Evolutionary conservation across 805 yeast species (phyloP), one percentile per base, ranked within the genome.

Genomic region (Candida xiaguanensis): DNA sequence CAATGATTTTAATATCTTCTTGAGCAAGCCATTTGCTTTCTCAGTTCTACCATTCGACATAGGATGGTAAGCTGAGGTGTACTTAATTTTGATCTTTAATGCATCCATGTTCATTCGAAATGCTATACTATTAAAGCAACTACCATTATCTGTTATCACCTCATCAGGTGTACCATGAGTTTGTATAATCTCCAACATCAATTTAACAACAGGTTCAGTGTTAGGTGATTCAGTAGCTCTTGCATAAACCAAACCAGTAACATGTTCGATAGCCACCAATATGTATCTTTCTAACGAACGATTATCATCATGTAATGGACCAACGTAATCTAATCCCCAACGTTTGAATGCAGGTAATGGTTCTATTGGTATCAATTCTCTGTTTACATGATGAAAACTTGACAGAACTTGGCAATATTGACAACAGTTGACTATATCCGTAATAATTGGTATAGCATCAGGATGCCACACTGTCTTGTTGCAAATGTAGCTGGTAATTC

Each of bases 221-320:
- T 7, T 6, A 13, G 25, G 14, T 3, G 26, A 11, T n/a, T 19
- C 16, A 2, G 24, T 19, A 13, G 17, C 34, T 16, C 12, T 14
- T 6, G 36, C 36, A 8, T 23, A 23, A 16, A 33, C 16, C 8
- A 22, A 33, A 13, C 28, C 36, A 12, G 36, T 17, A 9, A 33
- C 24, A 23, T 33, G 25, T 15, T 33, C 36, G 3, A 22, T 24
- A 11, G 36, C 36, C 11, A 33, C 36, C 9, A 33, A 33, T 8
- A 33, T 23, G 16, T 33, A 23, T 11, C 13, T 24, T 5, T 11
- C n/a, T 20, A 7, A 9, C 4, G 22, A 9, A 8, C 16, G 13
- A 11, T 14, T 8, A 8, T 24, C 24, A 5, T 9, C 6, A 18
- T n/a, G 24, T 5, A 33, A 9, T 8, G 36, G 36, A 5, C 29